Percentiles rank a stretch among this genome's conserved stretches.
Conservation (phyloP, 208 protist species). For the Acanthamoeba royreba region DNA sequence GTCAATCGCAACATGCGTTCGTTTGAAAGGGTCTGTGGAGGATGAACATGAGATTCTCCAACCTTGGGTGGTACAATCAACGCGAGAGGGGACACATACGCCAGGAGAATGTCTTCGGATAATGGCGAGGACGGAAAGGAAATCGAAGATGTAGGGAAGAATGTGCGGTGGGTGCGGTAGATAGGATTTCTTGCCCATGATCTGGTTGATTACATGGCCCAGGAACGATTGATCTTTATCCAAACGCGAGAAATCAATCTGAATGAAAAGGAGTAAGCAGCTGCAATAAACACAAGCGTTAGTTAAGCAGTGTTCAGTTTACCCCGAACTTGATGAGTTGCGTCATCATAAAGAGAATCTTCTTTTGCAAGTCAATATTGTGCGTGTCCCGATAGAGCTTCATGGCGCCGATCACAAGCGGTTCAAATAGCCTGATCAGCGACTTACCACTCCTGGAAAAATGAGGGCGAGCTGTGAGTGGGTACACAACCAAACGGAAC, state of each 20-base stretch:
- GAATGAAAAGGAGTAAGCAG: too few species aligned
- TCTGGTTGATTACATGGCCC: constrained; percentile 34
- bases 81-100: not conserved
- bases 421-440: constrained; percentile 35
- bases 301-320: not conserved
- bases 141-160: constrained; percentile 35
- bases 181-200: constrained; percentile 40
- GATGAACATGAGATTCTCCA: too few species aligned
- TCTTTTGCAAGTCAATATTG: not conserved
- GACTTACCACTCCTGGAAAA: not conserved
- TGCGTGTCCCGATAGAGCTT: constrained; percentile 2
- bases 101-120: not conserved
- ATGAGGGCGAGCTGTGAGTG: too few species aligned
- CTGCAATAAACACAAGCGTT: not conserved
- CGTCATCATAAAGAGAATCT: constrained; percentile 22
- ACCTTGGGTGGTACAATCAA: not conserved
- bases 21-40: not conserved
- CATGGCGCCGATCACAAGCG: constrained; percentile 34
- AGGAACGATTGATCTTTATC: constrained; percentile 43
- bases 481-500: too few species aligned
- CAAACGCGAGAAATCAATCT: constrained; percentile 32
- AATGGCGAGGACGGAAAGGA: constrained; percentile 11
- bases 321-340: constrained; percentile 42
- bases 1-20: not conserved
- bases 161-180: constrained; percentile 26